Evolutionary conservation across 179 eudicot species (phyloP).

Genomic region (Nepenthes alata): DNA sequence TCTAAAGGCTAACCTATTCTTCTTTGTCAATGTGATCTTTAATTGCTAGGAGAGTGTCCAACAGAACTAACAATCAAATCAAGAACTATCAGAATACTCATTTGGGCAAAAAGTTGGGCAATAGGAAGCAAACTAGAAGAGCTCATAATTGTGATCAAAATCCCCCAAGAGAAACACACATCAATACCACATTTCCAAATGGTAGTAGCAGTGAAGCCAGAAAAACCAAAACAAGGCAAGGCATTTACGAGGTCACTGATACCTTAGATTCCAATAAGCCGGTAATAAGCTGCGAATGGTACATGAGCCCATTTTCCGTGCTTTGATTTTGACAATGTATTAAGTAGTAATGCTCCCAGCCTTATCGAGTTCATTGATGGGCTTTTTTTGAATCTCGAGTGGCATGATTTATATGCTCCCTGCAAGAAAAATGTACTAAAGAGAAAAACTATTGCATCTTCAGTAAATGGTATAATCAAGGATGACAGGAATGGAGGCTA

Average conservation of each 20-base stretch:
- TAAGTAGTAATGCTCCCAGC: neutral
- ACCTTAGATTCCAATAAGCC: neutral
- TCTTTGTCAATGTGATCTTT: neutral
- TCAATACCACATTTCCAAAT: neutral
- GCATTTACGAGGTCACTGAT: neutral
- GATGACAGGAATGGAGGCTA: neutral
- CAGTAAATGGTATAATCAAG: neutral
- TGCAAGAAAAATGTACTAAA: neutral
- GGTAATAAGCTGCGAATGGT: neutral
- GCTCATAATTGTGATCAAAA: neutral
- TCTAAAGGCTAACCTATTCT: too few relatives aligned
- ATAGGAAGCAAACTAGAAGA: neutral
- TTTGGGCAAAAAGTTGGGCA: neutral
- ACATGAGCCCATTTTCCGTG: neutral
- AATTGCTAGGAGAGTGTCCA: slow-evolving; percentile 1
- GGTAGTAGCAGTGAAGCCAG: too few relatives aligned
- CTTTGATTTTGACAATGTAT: slow-evolving; percentile 1
- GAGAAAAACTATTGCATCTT: neutral
- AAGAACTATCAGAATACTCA: neutral
- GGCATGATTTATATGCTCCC: neutral
- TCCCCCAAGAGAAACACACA: neutral
- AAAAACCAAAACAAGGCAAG: too few relatives aligned
- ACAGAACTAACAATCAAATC: neutral
- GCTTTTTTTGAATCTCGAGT: neutral
- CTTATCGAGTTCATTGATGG: neutral